Base-by-base conservation (phyloP, 2,329 filamentous ascomycete species). In the Microdochium paspali region DNA sequence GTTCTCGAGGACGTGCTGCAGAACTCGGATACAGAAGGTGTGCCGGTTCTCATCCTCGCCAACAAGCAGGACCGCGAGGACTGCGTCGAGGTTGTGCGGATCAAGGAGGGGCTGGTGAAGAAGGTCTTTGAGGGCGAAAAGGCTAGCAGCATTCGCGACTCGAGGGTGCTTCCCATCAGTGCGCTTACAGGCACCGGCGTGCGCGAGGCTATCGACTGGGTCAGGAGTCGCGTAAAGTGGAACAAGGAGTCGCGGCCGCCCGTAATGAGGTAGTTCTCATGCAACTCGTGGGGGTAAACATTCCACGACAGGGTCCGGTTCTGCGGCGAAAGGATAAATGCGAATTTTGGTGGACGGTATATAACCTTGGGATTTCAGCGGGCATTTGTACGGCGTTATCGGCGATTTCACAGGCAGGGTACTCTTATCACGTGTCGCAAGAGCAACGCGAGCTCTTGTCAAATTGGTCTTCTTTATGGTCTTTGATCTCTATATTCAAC, bases 21-120 rank as follows among this genome's bases (percentile, higher is more conserved):
- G 62, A 83, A 91, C 65, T 80, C 85, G 39, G 90, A 95, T 61
- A 87, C 91, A 2, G 87, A 90, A 57, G 91, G 93, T 12, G 90
- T 98, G 51, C 93, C 93, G 21, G 75, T 98, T 47, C 70, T 98
- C 48, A 87, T 98, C 44, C 70, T 98, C 54, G 93, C 93, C 51
- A 98, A 98, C 65, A 98, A 98, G 69, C 93, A 98, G 70, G 93
- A 98, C 65, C 74, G 91, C 2, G 93, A 98, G 67, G 93, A 97
- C 66, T 97, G 91, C 57, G 87, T 97, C 46, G 93, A 98, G 74
- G 93, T 96, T 2, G 91, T 97, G 50, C 76, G 90, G 54, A 96
- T 98, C 62, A 98, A 98, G 69, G 93, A 98, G 66, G 93, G 91
- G 0, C 74, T 97, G 47, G 90, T 98, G 46, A 85, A 95, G 68